Base-by-base conservation (phyloP, 139 green algal species). In the Pleodorina starrii region DNA sequence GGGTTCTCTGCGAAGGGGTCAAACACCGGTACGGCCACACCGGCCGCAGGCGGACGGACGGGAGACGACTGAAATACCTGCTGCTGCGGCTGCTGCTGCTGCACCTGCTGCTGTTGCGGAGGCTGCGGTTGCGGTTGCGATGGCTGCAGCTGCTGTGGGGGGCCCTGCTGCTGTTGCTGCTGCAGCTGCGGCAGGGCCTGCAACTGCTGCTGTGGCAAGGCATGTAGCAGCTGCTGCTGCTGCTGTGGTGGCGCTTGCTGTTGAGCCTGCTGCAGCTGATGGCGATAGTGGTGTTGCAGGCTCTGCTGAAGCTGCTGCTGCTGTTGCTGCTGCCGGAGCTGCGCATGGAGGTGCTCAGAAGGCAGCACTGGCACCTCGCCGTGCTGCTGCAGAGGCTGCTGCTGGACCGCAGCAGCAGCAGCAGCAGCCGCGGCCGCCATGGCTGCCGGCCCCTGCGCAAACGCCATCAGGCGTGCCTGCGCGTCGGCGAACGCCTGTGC, bases 1-100 rank as follows among this genome's bases (percentile, higher is more conserved):
- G 86, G 90, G 60, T 91, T 93, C 81, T 93, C 90, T 0, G 86
- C 86, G 54, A 93, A 91, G 16, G 82, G 90, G 75, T 91, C 78
- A 48, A 93, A 93, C 19, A 46, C 75, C 10, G 57, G 27, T 5
- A 29, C 51, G 32, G 46, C 50, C 51, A 27, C 9, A 6, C 78
- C 50, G 25, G 46, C 44, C 17, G 43, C 29, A 0, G 42, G 27
- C 11, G 38, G n/a, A 36, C 29, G 76, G 19, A 44, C 40, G 12
- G 81, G 81, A 32, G 81, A 66, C 16, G 60, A 29, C 66, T 79
- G 82, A 7, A 87, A 50, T 5, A 51, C 29, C 60, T 77, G 80
- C 60, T n/a, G 79, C 29, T 25, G 57, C 40, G 16, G n/a, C 42
- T 10, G 40, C 48, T 54, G 32, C 68, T 43, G 36, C 50, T 35